Base-by-base conservation (phyloP, 192 early-diverging fungal genomes). In the Dimargaris verticillata region DNA sequence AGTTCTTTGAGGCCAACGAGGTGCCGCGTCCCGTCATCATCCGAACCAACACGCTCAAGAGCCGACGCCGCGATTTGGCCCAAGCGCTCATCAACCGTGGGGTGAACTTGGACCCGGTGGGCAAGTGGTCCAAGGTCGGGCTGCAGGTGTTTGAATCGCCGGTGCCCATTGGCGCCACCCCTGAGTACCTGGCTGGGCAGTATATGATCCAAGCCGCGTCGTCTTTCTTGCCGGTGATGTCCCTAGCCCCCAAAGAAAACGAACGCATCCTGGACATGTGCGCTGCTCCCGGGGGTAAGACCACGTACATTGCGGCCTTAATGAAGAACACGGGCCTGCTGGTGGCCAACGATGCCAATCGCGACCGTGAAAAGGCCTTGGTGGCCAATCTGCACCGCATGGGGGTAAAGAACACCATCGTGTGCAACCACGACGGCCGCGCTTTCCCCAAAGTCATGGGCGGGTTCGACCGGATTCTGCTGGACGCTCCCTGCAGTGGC, bases 1-100 rank as follows among this genome's bases (percentile, higher is more conserved):
- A 95, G 69, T 99, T 99, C 74, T 97, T 99, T 65, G 96, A 99
- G 68, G 93, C 96, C 57, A 99, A 99, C 75, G 96, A 99, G 74
- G 85, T 92, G 0, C 84, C 89, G 29, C 78, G 96, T 38, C 96
- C 96, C 0, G 84, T 99, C 7, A 92, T 93, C 18, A 92, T 99
- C 69, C 85, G 96, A 46, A 86, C 96, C 38, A 99, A 99, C 74
- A 99, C 94, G 17, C 74, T 99, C 20, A 88, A 91, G 74, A 88
- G 94, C 22, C 80, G 93, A 61, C 81, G 94, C 47, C 78, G 94
- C 60, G 96, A 99, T 61, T 72, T 99, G 25, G 96, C 92, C 3
- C 92, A 99, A 70, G 80, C 90, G 22, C 70, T 99, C 55, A 92
- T 95, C 62, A 90, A 88, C 73, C 85, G 93, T 64, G 94, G 96